Evolutionary conservation across 1,284 basidiomycete genomes (phyloP).

Genomic region (Malassezia arunalokei): DNA sequence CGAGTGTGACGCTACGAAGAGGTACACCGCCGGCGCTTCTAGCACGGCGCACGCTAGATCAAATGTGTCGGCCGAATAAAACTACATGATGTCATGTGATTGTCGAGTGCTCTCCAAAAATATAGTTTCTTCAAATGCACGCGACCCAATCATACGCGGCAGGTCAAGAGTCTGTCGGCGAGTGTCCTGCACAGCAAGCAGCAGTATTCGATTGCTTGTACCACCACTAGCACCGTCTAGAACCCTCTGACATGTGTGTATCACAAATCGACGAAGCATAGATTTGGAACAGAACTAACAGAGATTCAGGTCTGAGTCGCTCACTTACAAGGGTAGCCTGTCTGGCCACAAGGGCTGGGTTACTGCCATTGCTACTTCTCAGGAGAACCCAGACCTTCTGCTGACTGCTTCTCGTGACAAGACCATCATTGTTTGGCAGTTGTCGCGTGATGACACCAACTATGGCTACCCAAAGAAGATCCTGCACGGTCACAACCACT

Average conservation of each 20-base stretch:
- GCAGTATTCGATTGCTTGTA: slow-evolving; percentile 11
- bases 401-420: slow-evolving; percentile 97
- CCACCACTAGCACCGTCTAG: slow-evolving; percentile 11
- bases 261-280: not conserved
- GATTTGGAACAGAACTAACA: not conserved
- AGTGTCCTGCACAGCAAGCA: not conserved
- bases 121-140: slow-evolving; percentile 14
- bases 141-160: slow-evolving; percentile 4
- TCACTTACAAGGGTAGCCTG: slow-evolving; percentile 52
- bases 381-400: slow-evolving; percentile 93
- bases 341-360: slow-evolving; percentile 90
- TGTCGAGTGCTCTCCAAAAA: not conserved
- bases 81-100: slow-evolving; percentile 10
- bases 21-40: not conserved
- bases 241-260: slow-evolving; percentile 14
- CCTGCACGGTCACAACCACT: slow-evolving; percentile 98
- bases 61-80: slow-evolving; percentile 13
- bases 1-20: slow-evolving; percentile 20
- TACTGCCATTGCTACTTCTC: slow-evolving; percentile 83
- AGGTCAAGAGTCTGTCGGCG: not conserved
- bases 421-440: slow-evolving; percentile 98
- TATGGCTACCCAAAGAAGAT: slow-evolving; percentile 61
- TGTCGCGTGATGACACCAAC: slow-evolving; percentile 73
- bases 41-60: not conserved
- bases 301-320: slow-evolving; percentile 28